Evolutionary conservation across 768 basidiomycete species (phyloP), one percentile per base, ranked within the genome.

Genomic region (Suillus americanus): DNA sequence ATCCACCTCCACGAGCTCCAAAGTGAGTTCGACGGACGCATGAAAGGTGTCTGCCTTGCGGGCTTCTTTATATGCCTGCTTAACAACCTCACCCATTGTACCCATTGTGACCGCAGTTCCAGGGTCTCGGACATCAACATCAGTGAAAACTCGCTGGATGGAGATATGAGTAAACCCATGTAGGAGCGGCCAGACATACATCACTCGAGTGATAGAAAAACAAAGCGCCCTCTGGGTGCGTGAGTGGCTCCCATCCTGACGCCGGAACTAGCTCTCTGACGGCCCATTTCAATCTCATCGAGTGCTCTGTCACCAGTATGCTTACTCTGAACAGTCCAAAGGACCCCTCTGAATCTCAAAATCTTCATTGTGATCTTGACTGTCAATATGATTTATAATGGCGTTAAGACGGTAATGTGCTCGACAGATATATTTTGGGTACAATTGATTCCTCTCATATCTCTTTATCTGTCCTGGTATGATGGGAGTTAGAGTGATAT

Each of bases 201-300:
- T 79, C 78, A 12, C 72, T 65, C 50, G 65, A 35, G 59, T 85
- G 75, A 65, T 76, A 81, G 65, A 85, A 88, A 69, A 86, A 88
- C 28, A 81, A 74, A 16, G 79, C 79, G 6, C 86, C 86, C 73
- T 88, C 86, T 0, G 86, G 85, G 69, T 87, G 86, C 5, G 74
- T 71, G 35, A 74, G 74, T 2, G 77, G 66, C 7, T 63, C 71
- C 86, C 86, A 88, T 30, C 51, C 51, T 3, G 9, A 10, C 28
- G 30, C 51, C 16, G 28, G 8, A 20, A 9, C 28, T 9, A 53
- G 51, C 51, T 53, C 51, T 18, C 51, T 53, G 28, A 20, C 9
- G 9, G 16, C 6, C 28, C 28, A 4, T 20, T 18, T 53, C 16
- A 53, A 30, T 53, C 5, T 53, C 28, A 53, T 53, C 16, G 18